Evolutionary conservation across 1,139 yeast genomes (phyloP).

Genomic region (Debaryomycetaceae sp.): DNA sequence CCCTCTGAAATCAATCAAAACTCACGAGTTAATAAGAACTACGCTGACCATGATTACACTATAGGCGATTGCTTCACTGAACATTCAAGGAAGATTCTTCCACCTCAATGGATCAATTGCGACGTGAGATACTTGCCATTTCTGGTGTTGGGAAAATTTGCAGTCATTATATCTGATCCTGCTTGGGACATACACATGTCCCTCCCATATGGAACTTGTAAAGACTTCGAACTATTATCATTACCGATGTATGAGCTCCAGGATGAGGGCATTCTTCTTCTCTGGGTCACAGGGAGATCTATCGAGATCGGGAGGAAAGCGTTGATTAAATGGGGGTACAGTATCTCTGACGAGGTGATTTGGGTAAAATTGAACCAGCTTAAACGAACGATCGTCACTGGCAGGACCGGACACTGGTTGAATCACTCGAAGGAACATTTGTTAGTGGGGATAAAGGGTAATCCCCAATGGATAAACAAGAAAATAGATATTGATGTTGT

Average conservation of each 20-base stretch:
- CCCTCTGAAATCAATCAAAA: slow-evolving; percentile 30
- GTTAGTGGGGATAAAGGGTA: slow-evolving; percentile 78
- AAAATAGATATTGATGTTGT: slow-evolving; percentile 71
- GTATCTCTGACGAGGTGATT: slow-evolving; percentile 70
- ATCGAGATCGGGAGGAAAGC: slow-evolving; percentile 83
- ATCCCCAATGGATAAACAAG: slow-evolving; percentile 68
- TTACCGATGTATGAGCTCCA: slow-evolving; percentile 69
- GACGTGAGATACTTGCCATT: slow-evolving; percentile 76
- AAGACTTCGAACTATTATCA: slow-evolving; percentile 65
- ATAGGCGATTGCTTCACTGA: slow-evolving; percentile 53
- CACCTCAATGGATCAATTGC: slow-evolving; percentile 85
- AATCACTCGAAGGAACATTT: slow-evolving; percentile 93
- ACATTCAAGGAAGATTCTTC: slow-evolving; percentile 26
- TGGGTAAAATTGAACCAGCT: slow-evolving; percentile 92
- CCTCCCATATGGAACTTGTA: slow-evolving; percentile 72
- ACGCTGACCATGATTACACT: slow-evolving; percentile 41
- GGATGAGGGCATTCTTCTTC: slow-evolving; percentile 74
- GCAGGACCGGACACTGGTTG: slow-evolving; percentile 95
- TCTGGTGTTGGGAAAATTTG: slow-evolving; percentile 70
- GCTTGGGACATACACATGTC: slow-evolving; percentile 89
- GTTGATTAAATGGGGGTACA: slow-evolving; percentile 77
- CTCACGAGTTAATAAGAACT: slow-evolving; percentile 17
- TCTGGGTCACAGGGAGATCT: slow-evolving; percentile 96
- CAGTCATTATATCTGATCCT: slow-evolving; percentile 87
- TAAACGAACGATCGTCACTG: slow-evolving; percentile 86